Evolutionary conservation across 2,329 filamentous ascomycete genomes (phyloP).

Genomic region (Colletotrichum salicis): DNA sequence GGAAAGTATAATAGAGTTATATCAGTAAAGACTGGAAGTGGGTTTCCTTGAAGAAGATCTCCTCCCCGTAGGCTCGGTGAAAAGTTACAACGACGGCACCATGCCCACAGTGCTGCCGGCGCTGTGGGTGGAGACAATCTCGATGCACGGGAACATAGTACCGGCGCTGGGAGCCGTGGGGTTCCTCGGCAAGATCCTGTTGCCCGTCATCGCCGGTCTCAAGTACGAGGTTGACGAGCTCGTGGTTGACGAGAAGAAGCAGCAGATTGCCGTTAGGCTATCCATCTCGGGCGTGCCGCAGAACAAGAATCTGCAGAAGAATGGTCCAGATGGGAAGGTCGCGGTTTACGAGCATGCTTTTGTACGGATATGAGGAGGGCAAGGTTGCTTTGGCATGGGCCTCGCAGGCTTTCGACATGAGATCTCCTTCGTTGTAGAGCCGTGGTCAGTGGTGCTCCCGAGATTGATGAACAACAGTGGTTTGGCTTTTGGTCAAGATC

Average conservation of each 20-base stretch:
- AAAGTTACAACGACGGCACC: conserved; percentile 1
- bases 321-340: not conserved
- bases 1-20: not conserved
- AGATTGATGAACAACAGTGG: not conserved
- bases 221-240: conserved; percentile 16
- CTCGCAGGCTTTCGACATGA: conserved; percentile 5
- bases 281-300: conserved; percentile 10
- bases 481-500: not conserved
- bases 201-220: conserved; percentile 16
- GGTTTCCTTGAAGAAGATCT: not conserved
- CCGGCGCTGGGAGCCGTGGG: not conserved
- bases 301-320: conserved; percentile 11
- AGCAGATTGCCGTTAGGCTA: conserved; percentile 16
- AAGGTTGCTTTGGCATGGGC: conserved; percentile 15
- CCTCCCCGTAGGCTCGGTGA: not conserved
- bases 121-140: not conserved
- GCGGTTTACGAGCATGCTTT: conserved; percentile 8
- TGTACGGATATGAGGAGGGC: not conserved
- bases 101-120: not conserved
- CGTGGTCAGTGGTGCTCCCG: not conserved
- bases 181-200: not conserved
- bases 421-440: not conserved
- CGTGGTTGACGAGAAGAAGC: conserved; percentile 13
- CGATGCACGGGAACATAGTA: not conserved
- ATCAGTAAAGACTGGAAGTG: not conserved